Percentiles rank a stretch among this genome's conserved stretches.
Evolutionary conservation across 345 rosid species (phyloP).

Genomic region (Sonneratia caseolaris): DNA sequence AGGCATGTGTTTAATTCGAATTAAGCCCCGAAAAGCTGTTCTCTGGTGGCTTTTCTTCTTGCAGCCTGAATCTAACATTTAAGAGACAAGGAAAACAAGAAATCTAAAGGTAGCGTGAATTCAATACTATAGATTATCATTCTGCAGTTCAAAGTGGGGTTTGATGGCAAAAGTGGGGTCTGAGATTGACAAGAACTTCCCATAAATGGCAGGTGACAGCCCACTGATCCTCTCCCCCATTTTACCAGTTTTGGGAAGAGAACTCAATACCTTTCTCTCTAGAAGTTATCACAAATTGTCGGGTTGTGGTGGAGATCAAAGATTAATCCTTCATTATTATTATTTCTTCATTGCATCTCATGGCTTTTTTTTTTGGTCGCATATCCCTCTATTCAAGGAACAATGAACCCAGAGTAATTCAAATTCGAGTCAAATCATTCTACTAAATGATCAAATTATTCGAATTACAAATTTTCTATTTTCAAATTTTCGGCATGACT

Average conservation of each 20-base stretch:
- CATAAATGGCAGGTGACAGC: slow-evolving; percentile 1
- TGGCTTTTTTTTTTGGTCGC: too few relatives aligned
- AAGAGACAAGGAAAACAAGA: not conserved
- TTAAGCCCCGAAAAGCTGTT: too few relatives aligned
- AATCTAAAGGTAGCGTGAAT: not conserved
- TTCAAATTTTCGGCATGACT: too few relatives aligned
- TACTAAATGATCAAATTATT: too few relatives aligned
- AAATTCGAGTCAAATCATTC: too few relatives aligned
- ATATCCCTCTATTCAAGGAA: too few relatives aligned
- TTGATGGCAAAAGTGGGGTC: not conserved
- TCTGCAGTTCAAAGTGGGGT: not conserved
- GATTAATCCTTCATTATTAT: too few relatives aligned
- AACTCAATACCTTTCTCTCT: not conserved
- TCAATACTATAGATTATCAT: not conserved
- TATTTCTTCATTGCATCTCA: too few relatives aligned
- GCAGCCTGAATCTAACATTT: not conserved
- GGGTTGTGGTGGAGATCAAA: not conserved
- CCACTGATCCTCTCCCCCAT: not conserved
- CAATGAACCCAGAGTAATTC: too few relatives aligned
- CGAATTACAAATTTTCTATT: too few relatives aligned
- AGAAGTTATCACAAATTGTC: not conserved
- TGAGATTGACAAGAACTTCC: not conserved
- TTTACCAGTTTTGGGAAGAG: not conserved
- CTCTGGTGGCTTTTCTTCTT: too few relatives aligned
- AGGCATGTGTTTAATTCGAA: too few relatives aligned